Conservation (phyloP, 2,329 filamentous ascomycete genomes). For the Colletotrichum lindemuthianum region DNA sequence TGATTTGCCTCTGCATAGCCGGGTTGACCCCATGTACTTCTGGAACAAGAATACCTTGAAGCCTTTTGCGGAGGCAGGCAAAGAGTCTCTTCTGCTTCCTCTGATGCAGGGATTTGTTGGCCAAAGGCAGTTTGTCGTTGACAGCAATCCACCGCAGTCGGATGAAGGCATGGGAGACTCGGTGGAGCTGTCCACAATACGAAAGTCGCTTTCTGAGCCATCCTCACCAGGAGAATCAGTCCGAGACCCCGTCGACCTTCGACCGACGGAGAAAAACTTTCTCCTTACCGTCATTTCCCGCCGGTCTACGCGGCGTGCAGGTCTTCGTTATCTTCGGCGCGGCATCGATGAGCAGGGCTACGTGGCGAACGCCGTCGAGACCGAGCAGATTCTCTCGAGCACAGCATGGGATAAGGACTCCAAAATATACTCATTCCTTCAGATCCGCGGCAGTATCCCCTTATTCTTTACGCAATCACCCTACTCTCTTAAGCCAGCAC, state of each 20-base stretch:
- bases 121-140: conserved; percentile 81
- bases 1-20: conserved; percentile 72
- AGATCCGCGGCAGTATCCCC: conserved; percentile 90
- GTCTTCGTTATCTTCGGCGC: conserved; percentile 87
- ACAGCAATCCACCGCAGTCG: conserved; percentile 66
- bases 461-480: conserved; percentile 95
- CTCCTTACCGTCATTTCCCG: conserved; percentile 93
- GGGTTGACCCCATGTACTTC: conserved; percentile 83
- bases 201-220: conserved; percentile 42
- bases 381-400: conserved; percentile 88
- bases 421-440: conserved; percentile 84
- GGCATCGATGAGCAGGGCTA: conserved; percentile 91
- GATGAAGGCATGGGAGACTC: conserved; percentile 59
- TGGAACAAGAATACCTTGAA: conserved; percentile 85
- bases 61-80: conserved; percentile 79
- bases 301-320: conserved; percentile 85
- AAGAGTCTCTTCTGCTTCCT: conserved; percentile 78
- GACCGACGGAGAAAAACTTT: conserved; percentile 67
- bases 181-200: conserved; percentile 55
- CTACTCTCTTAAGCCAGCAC: conserved; percentile 90
- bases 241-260: conserved; percentile 51
- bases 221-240: conserved; percentile 41
- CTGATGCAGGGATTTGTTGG: conserved; percentile 95
- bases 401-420: conserved; percentile 69
- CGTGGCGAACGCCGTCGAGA: conserved; percentile 91